Evolutionary conservation across 106 monocot genomes (phyloP), one percentile per base, ranked within the genome.

Genomic region (Apostasia shenzhenica): DNA sequence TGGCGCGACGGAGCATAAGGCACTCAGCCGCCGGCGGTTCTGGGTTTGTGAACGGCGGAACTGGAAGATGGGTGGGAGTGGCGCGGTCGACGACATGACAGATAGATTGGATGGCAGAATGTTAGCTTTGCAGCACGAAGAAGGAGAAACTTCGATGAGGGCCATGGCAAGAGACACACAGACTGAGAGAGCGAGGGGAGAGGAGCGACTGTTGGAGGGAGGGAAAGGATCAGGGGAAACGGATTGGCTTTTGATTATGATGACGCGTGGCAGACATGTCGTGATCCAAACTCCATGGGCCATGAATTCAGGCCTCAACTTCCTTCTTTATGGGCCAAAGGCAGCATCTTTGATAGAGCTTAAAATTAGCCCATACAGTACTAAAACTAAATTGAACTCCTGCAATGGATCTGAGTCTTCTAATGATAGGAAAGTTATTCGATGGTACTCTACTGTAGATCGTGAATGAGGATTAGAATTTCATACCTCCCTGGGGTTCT

Each of bases 1-100:
- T 8, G 84, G 82, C 0, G 88, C 83, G 8, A 87, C 84, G 0
- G 87, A 87, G 87, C 91, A 87, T 71, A 58, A 13, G 54, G 84
- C 67, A 67, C 53, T 61, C 4, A 44, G 76, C 39, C 37, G 10
- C 12, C 72, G 62, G 52, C 69, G 71, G 45, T 63, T 41, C 1
- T 4, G 14, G 55, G 26, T 26, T 26, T 26, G 26, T 26, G 26
- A 26, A 26, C 26, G 26, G 26, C 69, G 71, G 45, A 67, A 41
- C 1, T 4, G 14, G 55, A 42, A 54, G 7, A 50, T 39, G 2
- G 46, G 39, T 54, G 41, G 57, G 47, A 38, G 9, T 14, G 73
- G 56, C 7, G 72, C 57, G 49, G 47, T 68, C 2, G 60, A 14
- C 41, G 63, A 57, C 26, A 67, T 73, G 59, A 78, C 75, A 9